Evolutionary conservation across 1,139 yeast species (phyloP).

Genomic region (Suhomyces atakaporum): DNA sequence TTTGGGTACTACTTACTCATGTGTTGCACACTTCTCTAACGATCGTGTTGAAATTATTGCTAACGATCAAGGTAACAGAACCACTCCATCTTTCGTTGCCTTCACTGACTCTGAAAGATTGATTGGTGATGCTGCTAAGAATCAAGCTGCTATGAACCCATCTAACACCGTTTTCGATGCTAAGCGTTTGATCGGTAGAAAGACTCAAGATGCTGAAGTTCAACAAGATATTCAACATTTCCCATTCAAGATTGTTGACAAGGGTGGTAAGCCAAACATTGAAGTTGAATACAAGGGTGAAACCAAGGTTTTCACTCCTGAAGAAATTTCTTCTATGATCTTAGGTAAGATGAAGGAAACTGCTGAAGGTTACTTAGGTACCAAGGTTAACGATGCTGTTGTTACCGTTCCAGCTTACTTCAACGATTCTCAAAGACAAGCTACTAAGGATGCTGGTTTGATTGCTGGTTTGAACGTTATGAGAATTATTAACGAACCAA

Average conservation of each 20-base stretch:
- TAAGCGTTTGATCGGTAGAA: constrained; percentile 69
- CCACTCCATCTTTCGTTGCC: constrained; percentile 70
- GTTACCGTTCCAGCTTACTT: constrained; percentile 71
- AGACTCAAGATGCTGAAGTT: constrained; percentile 59
- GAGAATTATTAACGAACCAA: constrained; percentile 63
- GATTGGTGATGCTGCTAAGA: constrained; percentile 73
- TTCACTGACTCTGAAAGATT: constrained; percentile 68
- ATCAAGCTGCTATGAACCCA: constrained; percentile 73
- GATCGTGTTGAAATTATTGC: constrained; percentile 74
- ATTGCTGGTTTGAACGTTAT: constrained; percentile 62
- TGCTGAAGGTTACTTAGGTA: constrained; percentile 66
- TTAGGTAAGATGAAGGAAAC: constrained; percentile 66
- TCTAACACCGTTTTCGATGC: constrained; percentile 67
- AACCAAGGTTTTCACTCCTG: constrained; percentile 63
- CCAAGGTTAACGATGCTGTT: constrained; percentile 68
- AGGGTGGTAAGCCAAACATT: constrained; percentile 60
- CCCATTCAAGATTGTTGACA: constrained; percentile 61
- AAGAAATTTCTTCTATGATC: constrained; percentile 69
- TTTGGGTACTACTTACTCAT: constrained; percentile 83
- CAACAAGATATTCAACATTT: constrained; percentile 59
- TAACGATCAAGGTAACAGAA: constrained; percentile 71
- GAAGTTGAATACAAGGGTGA: constrained; percentile 69
- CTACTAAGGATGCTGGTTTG: constrained; percentile 63
- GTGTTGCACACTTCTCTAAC: constrained; percentile 75
- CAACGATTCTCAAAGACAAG: constrained; percentile 65